A percentile compares a stretch with the other conserved stretches of the same genome.
phyloP scores from a whole-genome alignment of 2,329 filamentous ascomycete genomes.

The Cryphonectria carpinicola region DNA sequence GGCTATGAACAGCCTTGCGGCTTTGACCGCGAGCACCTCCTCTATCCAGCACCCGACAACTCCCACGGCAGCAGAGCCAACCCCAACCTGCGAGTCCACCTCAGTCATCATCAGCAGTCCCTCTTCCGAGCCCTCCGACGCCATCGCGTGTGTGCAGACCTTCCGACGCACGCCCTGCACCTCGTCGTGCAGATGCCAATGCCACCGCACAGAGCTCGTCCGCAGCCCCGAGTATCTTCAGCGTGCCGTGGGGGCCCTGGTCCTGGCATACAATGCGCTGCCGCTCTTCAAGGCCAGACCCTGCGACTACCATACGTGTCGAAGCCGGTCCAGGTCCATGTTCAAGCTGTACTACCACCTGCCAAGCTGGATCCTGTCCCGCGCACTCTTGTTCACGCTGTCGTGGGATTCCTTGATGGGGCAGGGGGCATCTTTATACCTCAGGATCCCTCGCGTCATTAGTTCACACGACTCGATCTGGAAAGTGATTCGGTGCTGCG shows the following conservation, averaged over 20 bases:
- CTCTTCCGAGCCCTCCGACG: neutral
- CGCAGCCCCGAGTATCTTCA: neutral
- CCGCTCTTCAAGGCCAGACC: constrained; percentile 3
- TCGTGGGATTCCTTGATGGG: constrained; percentile 2
- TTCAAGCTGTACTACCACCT: constrained; percentile 1
- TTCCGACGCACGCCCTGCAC: neutral
- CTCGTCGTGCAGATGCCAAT: constrained; percentile 1
- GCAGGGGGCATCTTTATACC: neutral
- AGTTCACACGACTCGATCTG: neutral
- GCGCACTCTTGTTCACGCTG: neutral
- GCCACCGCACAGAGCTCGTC: neutral
- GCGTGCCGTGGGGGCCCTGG: neutral
- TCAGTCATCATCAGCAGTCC: neutral
- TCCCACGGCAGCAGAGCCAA: neutral
- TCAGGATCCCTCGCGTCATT: neutral
- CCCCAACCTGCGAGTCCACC: neutral
- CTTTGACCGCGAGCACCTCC: neutral
- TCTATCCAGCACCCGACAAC: neutral
- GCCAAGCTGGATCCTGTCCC: neutral
- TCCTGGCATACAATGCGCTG: neutral
- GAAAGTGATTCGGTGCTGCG: neutral
- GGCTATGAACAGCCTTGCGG: neutral
- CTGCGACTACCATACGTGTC: neutral
- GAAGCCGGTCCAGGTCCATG: neutral
- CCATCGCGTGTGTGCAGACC: neutral